Base-by-base conservation (phyloP, 2,329 filamentous ascomycete genomes). In the Alternaria angustiovoidea region DNA sequence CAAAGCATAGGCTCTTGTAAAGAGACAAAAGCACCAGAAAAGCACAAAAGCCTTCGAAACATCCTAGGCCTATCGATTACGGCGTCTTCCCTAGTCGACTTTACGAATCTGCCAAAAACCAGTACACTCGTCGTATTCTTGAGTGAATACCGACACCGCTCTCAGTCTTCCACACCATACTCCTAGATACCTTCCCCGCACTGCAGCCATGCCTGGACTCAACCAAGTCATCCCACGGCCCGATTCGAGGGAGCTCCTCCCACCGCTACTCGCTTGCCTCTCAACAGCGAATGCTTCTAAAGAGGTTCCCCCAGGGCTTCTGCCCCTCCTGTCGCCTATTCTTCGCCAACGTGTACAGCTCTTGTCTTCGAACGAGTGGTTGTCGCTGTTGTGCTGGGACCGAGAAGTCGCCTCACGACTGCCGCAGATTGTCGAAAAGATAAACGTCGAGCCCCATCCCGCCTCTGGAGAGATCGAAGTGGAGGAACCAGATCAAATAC, bases 391-490 rank as follows among this genome's bases (percentile, higher is more conserved):
- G 24, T 90, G 87, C 73, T 94, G 92, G 81, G 87, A 91, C 69
- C 70, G 82, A 7, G 77, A 84, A 64, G 80, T 86, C 43, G 87
- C 84, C 3, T 81, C 85, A 32, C 85, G 82, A 65, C 82, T 94
- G 18, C 82, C 85, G n/a, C 81, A 86, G 59, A 81, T 90, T 14
- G 87, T 88, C 32, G 84, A 85, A 67, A 84, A 85, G 57, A 86
- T 91, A 54, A 80, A 84, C 46, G 81, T 94, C 32, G 90, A 94
- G 75, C 90, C 91, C n/a, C 92, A 95, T 71, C 92, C 92, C 3
- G 87, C 90, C 5, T 93, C 90, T 2, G 91, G 91, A 54, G 91
- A 94, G 76, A 86, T 94, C 54, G 91, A 94, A 79, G 79, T 94
- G 20, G 88, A 91, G 57, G 89, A 92, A 57, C 84, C 87, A 7